A percentile compares a stretch with the other conserved stretches of the same genome.
Conservation (phyloP, 345 rosid species). For the Dovyalis caffra region DNA sequence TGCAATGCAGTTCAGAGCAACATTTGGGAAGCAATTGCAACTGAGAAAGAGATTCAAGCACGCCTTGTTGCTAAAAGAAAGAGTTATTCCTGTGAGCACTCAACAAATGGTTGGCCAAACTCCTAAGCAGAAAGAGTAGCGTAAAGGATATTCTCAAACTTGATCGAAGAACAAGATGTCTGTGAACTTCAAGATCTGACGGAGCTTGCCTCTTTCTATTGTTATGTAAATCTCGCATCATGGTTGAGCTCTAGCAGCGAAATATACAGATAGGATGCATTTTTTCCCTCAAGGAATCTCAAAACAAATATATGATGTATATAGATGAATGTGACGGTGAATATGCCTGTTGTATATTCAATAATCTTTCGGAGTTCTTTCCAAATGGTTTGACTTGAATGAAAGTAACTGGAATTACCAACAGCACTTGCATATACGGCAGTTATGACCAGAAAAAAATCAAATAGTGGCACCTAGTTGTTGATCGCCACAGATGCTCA, state of each 20-base stretch:
- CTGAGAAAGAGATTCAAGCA: constrained; percentile 51
- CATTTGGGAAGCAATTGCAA: constrained; percentile 57
- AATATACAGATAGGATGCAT: neutral
- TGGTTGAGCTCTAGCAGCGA: neutral
- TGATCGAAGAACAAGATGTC: neutral
- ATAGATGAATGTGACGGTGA: neutral
- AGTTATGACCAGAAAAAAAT: neutral
- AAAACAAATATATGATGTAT: neutral
- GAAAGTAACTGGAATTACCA: neutral
- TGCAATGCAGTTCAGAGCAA: constrained; percentile 51
- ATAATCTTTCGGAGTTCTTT: neutral
- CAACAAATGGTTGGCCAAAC: constrained; percentile 75
- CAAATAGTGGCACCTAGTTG: no score
- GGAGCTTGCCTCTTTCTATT: neutral
- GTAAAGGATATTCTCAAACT: neutral
- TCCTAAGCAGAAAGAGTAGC: constrained; percentile 14
- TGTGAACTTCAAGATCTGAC: neutral
- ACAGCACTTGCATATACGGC: neutral
- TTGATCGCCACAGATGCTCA: no score
- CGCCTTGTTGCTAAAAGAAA: constrained; percentile 46
- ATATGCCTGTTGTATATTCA: neutral
- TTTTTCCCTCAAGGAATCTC: neutral
- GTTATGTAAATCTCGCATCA: neutral
- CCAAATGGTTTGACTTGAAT: neutral
- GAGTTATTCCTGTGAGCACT: constrained; percentile 39